phyloP scores from a whole-genome alignment of 2,329 filamentous ascomycete species.

The Trichoderma sp. region DNA sequence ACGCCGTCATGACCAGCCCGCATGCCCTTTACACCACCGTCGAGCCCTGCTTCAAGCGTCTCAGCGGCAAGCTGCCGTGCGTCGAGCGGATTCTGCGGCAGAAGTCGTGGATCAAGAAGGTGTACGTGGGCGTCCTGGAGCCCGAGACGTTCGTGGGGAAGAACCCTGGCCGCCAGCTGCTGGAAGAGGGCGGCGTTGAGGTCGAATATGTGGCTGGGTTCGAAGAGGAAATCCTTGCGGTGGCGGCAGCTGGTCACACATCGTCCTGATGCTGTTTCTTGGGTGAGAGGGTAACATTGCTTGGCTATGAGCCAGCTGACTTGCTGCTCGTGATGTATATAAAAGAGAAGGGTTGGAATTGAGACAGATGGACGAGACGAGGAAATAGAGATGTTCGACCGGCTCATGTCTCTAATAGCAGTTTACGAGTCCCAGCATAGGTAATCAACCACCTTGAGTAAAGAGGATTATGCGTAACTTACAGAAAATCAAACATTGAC shows the following conservation, averaged over 20 bases:
- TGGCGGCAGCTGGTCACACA: conserved; percentile 80
- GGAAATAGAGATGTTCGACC: background rate
- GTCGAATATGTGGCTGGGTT: conserved; percentile 74
- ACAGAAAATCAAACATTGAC: too few relatives aligned
- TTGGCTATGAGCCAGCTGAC: conserved; percentile 8
- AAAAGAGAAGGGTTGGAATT: background rate
- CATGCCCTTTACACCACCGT: conserved; percentile 83
- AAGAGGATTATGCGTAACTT: too few relatives aligned
- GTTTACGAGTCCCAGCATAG: too few relatives aligned
- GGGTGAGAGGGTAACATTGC: background rate
- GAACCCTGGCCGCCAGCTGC: conserved; percentile 71
- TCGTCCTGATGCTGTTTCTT: conserved; percentile 7
- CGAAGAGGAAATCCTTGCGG: conserved; percentile 76
- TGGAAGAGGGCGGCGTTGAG: conserved; percentile 72
- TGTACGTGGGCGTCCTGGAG: conserved; percentile 87
- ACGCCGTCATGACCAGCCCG: conserved; percentile 40
- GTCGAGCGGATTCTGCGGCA: conserved; percentile 75
- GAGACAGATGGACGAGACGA: background rate
- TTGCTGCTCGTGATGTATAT: background rate
- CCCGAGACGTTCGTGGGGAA: conserved; percentile 86
- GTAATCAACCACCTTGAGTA: too few relatives aligned
- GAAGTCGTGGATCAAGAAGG: conserved; percentile 65
- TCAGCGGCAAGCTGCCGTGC: conserved; percentile 76
- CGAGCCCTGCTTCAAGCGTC: conserved; percentile 75
- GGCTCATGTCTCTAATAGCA: too few relatives aligned